Conservation (phyloP, 305 asterid species). For the Solanum hybrid region DNA sequence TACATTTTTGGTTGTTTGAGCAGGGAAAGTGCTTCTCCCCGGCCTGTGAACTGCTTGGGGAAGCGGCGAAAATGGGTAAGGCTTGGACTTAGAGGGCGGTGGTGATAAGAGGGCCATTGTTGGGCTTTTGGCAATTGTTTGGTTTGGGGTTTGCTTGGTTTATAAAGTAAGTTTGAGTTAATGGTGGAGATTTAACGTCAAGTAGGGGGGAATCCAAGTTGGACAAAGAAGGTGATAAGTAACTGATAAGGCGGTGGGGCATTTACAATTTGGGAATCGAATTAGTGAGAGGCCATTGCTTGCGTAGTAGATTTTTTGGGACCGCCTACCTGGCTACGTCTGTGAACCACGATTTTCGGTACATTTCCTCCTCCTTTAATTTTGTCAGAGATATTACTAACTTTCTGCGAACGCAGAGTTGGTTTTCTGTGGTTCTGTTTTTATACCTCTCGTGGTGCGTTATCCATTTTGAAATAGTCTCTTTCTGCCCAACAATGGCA, state of each 20-base stretch:
- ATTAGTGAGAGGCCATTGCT: neutral
- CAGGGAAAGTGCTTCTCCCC: neutral
- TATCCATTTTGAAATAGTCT: neutral
- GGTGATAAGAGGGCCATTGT: slow-evolving; percentile 2
- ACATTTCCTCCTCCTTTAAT: neutral
- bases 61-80: neutral
- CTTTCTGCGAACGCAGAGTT: neutral
- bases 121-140: neutral
- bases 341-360: neutral
- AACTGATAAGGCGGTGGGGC: slow-evolving; percentile 5
- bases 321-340: neutral
- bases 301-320: neutral
- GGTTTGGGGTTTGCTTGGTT: neutral
- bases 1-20: slow-evolving; percentile 1
- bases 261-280: neutral
- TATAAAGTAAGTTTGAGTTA: neutral
- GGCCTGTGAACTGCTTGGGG: neutral
- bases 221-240: neutral
- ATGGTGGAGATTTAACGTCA: neutral
- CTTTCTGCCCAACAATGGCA: neutral
- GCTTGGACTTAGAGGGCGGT: neutral
- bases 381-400: neutral
- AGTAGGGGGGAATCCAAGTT: neutral
- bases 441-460: neutral
- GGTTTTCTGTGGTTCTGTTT: neutral